Base-by-base conservation (phyloP, 306 rosid species). In the Pterocarpus santalinus region DNA sequence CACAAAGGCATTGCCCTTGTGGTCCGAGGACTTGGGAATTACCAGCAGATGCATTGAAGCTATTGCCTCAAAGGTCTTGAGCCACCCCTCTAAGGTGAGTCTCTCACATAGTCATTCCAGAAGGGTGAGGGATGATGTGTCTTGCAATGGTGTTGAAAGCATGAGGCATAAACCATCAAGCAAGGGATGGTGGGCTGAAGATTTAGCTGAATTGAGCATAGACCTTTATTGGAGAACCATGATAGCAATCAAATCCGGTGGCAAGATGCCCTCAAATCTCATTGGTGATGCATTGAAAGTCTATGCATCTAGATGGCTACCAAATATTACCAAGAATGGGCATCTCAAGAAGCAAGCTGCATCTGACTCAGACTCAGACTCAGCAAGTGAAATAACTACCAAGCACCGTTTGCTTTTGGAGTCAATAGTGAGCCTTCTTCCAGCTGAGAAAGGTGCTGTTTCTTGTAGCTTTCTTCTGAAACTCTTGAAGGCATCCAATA, bases 181-280 rank as follows among this genome's bases (percentile, higher is more conserved):
- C 77, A 89, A 81, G 51, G 99, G 98, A 9, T 96, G 99, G 98
- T 96, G 99, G 99, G 99, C 91, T 75, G 97, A 93, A 80, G 99
- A 96, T 75, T 78, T 96, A 38, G 97, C 99, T 58, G 99, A 96
- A 83, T 72, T 96, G 78, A 90, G 97, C 81, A 89, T 96, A 80
- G 99, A 93, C 83, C 92, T 96, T 8, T 96, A 89, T 51, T 96
- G 98, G 99, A 92, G 99, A 79, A 89, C 92, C 72, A 90, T 93
- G 97, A 88, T 96, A 57, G 94, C 92, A 6, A 87, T 93, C 65
- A 96, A 96, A 85, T 95, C 99, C 49, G 90, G 92, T 65, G 90
- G 89, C 14, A 93, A 85, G 73, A 78, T 92, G 30, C 89, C 97
- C 11, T 82, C 94, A 56, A 82, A 78, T 84, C 90, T 96, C 77